A percentile compares a stretch with the other conserved stretches of the same genome.
Conservation (phyloP, 768 basidiomycete genomes). For the Boletellus ananiceps region DNA sequence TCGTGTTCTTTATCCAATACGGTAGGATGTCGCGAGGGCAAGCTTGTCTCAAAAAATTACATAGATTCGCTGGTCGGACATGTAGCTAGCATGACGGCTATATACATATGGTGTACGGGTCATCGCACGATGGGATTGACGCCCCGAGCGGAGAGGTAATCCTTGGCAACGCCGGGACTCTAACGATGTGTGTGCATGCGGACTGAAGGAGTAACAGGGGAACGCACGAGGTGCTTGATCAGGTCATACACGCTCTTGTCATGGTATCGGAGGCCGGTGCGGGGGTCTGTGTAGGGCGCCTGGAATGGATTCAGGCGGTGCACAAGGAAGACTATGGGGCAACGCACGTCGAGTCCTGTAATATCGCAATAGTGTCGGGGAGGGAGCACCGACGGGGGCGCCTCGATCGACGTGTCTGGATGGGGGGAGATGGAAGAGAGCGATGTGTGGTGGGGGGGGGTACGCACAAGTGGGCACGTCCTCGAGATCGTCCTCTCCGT, state of each 20-base stretch:
- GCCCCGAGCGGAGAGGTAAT: conserved; percentile 59
- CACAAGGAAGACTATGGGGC: neutral
- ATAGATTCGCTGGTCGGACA: no score
- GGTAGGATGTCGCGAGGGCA: no score
- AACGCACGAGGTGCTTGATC: conserved; percentile 63
- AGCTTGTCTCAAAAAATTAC: no score
- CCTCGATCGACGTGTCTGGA: conserved; percentile 75
- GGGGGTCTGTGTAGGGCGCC: conserved; percentile 84
- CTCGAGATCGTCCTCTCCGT: conserved; percentile 35
- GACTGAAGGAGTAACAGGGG: no score
- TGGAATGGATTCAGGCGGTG: conserved; percentile 19
- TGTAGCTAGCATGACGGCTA: no score
- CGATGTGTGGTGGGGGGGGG: neutral
- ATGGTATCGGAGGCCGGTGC: conserved; percentile 74
- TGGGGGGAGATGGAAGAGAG: no score
- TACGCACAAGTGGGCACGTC: conserved; percentile 69
- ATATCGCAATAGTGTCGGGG: conserved; percentile 81
- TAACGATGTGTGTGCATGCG: conserved; percentile 20
- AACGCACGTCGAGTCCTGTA: conserved; percentile 69
- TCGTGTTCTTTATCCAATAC: no score
- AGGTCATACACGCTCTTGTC: conserved; percentile 86
- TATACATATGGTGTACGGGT: neutral
- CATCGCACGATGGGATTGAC: conserved; percentile 48
- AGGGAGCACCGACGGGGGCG: conserved; percentile 76
- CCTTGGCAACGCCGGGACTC: conserved; percentile 70